Base-by-base conservation (phyloP, 2,329 filamentous ascomycete genomes). In the Trichoderma oligosporum region DNA sequence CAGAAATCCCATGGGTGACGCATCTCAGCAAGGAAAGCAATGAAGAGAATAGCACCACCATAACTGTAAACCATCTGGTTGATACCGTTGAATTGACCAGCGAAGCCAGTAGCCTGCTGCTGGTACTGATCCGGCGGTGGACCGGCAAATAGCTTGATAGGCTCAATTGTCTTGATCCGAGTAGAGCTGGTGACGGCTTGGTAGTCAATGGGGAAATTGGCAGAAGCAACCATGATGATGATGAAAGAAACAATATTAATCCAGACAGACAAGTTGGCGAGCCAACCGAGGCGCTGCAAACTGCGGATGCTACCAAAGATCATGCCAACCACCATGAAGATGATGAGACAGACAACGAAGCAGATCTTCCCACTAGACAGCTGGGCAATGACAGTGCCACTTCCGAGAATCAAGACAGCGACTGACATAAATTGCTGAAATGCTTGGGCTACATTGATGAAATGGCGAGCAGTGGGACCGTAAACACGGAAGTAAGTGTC, bases 41-140 rank as follows among this genome's bases (percentile, higher is more conserved):
- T 46, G 24, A 55, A 55, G 18, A 55, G 41, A 6, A 55, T 39
- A 8, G 51, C 51, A 55, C 51, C 51, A 11, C 51, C 51, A 22
- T 55, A 55, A 41, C 41, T 46, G 41, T 55, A 55, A 5, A 55
- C 51, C 51, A 55, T 38, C 51, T 55, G 51, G 51, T 55, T 55
- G 41, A 55, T 55, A 12, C 51, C 51, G 24, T 55, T 55, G 31
- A 55, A 55, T 22, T 55, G 51, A 7, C 51, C 51, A 22, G 51
- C 51, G 51, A 55, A 55, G 16, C 51, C 51, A 2, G n/a, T 11
- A 4, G 51, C 51, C 33, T 55, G 51, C 51, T 55, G 51, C 51
- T 55, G 51, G 31, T 55, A 55, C 41, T 46, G 22, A n/a, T 55
- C 51, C 4, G 51, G 41, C 14, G 51, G 51, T 4, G 51, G 51